Evolutionary conservation across 2,329 filamentous ascomycete species (phyloP), one percentile per base, ranked within the genome.

Genomic region (Madurella fahalii): DNA sequence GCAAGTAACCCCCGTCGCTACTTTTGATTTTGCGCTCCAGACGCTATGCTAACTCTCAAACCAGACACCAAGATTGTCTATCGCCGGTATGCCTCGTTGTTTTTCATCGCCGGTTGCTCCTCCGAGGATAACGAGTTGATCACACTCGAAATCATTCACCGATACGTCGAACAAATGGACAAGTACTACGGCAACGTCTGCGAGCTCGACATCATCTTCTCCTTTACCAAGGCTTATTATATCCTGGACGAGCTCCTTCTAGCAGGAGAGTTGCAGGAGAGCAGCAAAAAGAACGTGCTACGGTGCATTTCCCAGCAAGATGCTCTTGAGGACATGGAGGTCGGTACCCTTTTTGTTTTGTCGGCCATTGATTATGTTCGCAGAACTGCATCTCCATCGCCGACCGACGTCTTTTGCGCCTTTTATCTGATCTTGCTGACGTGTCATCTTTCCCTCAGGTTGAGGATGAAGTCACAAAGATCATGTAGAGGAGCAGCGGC

Each of bases 131-230:
- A 99, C 74, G 94, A 99, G 71, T 79, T 99, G 69, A 96, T 97
- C 71, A 96, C 90, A 20, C 90, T 99, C 69, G 94, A 99, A 74
- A 91, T 99, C 69, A 95, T 99, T 67, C 94, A 99, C 74, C 90
- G 94, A 74, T 99, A 99, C 72, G 94, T 99, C 69, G 94, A 99
- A 74, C 94, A 99, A 76, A 99, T 99, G 94, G 94, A 99, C 81
- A 99, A 99, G 74, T 99, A 99, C 78, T 99, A 97, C 73, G 94
- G 94, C 73, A 99, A 99, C 72, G 94, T 99, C 57, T 99, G 94
- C 85, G 94, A 99, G 77, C 83, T 99, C 61, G 92, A 97, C 72
- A 96, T 97, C 74, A 99, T 99, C 72, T 99, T 99, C 83, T 97
- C 96, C 71, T 99, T 99, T 73, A 95, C 96, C 65, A 99, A 99